A percentile compares a stretch with the other conserved stretches of the same genome.
These are phyloP conservation scores for Macrophomina pseudophaseolina DNA, from an alignment of 2,329 filamentous ascomycete genomes.

Conservation along the genomic window DNA sequence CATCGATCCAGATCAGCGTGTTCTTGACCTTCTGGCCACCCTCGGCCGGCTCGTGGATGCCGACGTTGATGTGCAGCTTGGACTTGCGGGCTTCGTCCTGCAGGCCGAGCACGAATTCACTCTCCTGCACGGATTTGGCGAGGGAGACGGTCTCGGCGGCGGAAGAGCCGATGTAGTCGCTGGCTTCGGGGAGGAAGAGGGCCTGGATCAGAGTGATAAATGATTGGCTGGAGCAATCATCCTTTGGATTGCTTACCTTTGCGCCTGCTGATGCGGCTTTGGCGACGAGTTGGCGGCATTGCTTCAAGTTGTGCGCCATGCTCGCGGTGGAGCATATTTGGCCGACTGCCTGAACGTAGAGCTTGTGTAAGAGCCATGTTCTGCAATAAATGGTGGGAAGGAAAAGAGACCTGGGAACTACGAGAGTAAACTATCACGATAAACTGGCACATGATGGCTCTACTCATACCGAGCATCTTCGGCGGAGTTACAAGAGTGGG, in stretches of 20 bases:
- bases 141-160: slow-evolving; percentile 72
- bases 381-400: neutral
- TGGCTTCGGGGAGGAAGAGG: slow-evolving; percentile 90
- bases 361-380: neutral
- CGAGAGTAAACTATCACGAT: too few species aligned
- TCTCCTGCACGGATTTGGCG: slow-evolving; percentile 67
- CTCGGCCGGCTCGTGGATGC: slow-evolving; percentile 76
- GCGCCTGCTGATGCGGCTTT: slow-evolving; percentile 78
- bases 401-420: neutral
- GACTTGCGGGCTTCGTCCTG: slow-evolving; percentile 68
- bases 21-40: slow-evolving; percentile 63
- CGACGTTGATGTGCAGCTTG: slow-evolving; percentile 77
- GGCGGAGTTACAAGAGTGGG: too few species aligned
- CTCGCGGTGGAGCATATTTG: slow-evolving; percentile 86
- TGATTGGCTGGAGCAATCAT: neutral
- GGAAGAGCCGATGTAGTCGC: slow-evolving; percentile 80
- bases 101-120: slow-evolving; percentile 78
- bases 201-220: slow-evolving; percentile 52
- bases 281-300: slow-evolving; percentile 73
- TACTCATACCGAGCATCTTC: too few species aligned
- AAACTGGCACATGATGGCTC: too few species aligned
- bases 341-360: slow-evolving; percentile 67
- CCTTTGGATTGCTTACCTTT: slow-evolving; percentile 59
- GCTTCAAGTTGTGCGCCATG: slow-evolving; percentile 77
- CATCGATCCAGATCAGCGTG: slow-evolving; percentile 70